These are phyloP conservation scores for Phytophthora citrophthora DNA, from an alignment of 352 stramenopile species.

Conservation along the genomic window DNA sequence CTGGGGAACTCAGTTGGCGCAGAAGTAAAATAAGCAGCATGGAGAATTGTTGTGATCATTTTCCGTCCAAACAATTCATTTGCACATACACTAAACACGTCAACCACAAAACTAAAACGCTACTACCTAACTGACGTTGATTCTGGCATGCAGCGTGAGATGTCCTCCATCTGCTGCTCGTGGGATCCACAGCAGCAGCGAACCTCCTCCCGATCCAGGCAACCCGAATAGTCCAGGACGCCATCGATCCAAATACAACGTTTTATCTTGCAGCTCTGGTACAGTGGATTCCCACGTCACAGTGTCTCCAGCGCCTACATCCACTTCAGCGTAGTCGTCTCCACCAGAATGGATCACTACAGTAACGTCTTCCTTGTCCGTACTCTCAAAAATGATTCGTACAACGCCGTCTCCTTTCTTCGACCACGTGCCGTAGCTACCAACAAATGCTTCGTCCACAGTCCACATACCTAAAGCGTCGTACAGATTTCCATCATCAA, in stretches of 20 bases:
- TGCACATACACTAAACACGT: too few relatives aligned
- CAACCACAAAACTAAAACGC: background rate
- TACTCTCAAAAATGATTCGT: slow-evolving; percentile 45
- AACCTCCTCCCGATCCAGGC: slow-evolving; percentile 26
- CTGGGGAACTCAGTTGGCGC: too few relatives aligned
- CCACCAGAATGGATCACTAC: slow-evolving; percentile 37
- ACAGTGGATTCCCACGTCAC: slow-evolving; percentile 45
- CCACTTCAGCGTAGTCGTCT: slow-evolving; percentile 38
- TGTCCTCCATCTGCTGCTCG: slow-evolving; percentile 32
- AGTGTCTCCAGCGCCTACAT: slow-evolving; percentile 38
- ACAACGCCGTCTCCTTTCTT: slow-evolving; percentile 42
- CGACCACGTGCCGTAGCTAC: slow-evolving; percentile 49
- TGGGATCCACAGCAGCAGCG: slow-evolving; percentile 48
- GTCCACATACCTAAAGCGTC: slow-evolving; percentile 29
- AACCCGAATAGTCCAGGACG: slow-evolving; percentile 42
- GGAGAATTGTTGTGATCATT: too few relatives aligned
- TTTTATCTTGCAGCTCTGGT: slow-evolving; percentile 49
- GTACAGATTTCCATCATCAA: slow-evolving; percentile 49
- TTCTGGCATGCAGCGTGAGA: slow-evolving; percentile 37
- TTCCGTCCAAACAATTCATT: too few relatives aligned
- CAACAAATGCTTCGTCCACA: slow-evolving; percentile 46
- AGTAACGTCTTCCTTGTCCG: slow-evolving; percentile 30
- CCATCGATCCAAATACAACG: slow-evolving; percentile 61
- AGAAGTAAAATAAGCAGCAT: too few relatives aligned
- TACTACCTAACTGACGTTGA: slow-evolving; percentile 48